Conservation (phyloP, 2,329 filamentous ascomycete genomes). For the Fusarium temperatum region DNA sequence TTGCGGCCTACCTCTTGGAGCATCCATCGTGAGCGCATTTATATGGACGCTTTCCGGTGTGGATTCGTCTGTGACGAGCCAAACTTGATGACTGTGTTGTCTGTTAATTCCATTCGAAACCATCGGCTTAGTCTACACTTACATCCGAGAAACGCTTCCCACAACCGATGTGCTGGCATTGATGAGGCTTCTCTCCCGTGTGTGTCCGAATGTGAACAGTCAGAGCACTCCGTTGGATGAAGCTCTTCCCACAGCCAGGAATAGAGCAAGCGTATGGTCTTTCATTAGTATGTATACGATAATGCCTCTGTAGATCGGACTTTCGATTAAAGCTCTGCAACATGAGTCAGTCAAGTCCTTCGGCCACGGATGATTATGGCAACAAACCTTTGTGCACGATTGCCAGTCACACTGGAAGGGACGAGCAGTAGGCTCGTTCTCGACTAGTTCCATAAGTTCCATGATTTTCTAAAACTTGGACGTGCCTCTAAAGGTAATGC, state of each 20-base stretch:
- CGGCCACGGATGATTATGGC: background rate
- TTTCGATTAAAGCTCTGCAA: constrained; percentile 75
- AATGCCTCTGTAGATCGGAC: constrained; percentile 75
- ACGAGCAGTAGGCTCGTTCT: constrained; percentile 69
- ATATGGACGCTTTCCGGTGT: constrained; percentile 73
- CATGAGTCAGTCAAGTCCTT: constrained; percentile 14
- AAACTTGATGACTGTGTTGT: constrained; percentile 67
- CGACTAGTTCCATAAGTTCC: constrained; percentile 72
- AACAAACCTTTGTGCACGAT: constrained; percentile 67
- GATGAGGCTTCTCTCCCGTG: constrained; percentile 76
- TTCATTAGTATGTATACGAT: constrained; percentile 77
- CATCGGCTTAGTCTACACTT: constrained; percentile 44
- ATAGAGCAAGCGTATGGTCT: constrained; percentile 70
- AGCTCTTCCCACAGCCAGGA: constrained; percentile 72
- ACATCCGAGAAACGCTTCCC: constrained; percentile 77
- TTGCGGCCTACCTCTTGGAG: constrained; percentile 62
- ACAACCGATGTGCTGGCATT: constrained; percentile 71
- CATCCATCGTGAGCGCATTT: constrained; percentile 70
- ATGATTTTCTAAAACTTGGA: constrained; percentile 43
- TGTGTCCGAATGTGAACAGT: constrained; percentile 77
- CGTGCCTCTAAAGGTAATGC: background rate
- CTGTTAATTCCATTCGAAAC: constrained; percentile 8
- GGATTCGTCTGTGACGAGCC: constrained; percentile 71
- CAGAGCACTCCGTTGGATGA: constrained; percentile 75
- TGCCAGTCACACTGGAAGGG: constrained; percentile 73